phyloP scores from a whole-genome alignment of 148 eudicot species.

The Diospyros lotus region DNA sequence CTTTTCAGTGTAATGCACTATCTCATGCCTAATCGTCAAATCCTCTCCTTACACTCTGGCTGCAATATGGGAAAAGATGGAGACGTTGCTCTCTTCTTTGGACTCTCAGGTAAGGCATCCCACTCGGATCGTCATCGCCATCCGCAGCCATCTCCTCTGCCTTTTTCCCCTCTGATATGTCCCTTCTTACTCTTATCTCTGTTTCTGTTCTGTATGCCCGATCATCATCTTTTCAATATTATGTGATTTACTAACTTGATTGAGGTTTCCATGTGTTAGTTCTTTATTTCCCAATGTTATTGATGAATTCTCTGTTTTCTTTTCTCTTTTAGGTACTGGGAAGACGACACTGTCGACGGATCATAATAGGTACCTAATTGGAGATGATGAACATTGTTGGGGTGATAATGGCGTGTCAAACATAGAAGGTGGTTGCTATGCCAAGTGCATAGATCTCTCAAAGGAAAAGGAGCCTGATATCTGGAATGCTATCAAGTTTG shows the following conservation, averaged over 20 bases:
- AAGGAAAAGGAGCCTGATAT: slow-evolving; percentile 79
- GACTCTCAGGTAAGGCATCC: slow-evolving; percentile 57
- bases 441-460: slow-evolving; percentile 78
- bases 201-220: neutral
- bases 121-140: slow-evolving; percentile 9
- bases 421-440: slow-evolving; percentile 88
- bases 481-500: slow-evolving; percentile 77
- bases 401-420: slow-evolving; percentile 68
- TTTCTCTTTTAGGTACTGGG: slow-evolving; percentile 51
- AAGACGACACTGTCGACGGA: slow-evolving; percentile 80
- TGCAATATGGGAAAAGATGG: slow-evolving; percentile 83
- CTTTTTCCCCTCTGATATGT: slow-evolving; percentile 19
- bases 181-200: slow-evolving; percentile 7
- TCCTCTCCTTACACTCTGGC: slow-evolving; percentile 80
- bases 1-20: slow-evolving; percentile 83
- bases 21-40: slow-evolving; percentile 77
- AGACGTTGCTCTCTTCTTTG: slow-evolving; percentile 89
- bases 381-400: slow-evolving; percentile 88
- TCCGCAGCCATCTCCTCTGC: slow-evolving; percentile 11
- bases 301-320: slow-evolving; percentile 4
- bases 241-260: no score
- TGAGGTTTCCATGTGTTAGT: no score
- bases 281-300: neutral
- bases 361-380: slow-evolving; percentile 64
- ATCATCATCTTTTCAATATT: no score